Evolutionary conservation across 805 yeast genomes (phyloP).

Genomic region (Torulaspora microellipsoides): DNA sequence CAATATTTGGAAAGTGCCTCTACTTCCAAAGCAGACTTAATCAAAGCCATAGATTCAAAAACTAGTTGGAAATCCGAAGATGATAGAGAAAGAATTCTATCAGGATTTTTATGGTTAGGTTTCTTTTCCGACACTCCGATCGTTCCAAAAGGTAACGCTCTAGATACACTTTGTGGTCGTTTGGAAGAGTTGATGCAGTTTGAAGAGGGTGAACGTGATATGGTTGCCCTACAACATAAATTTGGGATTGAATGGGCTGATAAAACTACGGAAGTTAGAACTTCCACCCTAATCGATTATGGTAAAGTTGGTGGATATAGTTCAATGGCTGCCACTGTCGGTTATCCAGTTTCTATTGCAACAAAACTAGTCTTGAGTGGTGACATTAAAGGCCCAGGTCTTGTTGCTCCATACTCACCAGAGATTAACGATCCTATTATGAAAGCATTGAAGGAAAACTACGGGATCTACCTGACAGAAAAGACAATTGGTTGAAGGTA

Average conservation of each 20-base stretch:
- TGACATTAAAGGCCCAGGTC: conserved; percentile 69
- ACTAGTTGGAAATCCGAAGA: conserved; percentile 76
- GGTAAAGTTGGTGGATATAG: conserved; percentile 88
- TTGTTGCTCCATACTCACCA: conserved; percentile 88
- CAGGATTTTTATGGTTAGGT: conserved; percentile 93
- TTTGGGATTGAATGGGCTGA: conserved; percentile 97
- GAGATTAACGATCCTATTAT: conserved; percentile 88
- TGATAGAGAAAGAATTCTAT: conserved; percentile 80
- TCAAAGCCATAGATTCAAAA: conserved; percentile 68
- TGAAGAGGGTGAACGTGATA: conserved; percentile 91
- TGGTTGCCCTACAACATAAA: conserved; percentile 94
- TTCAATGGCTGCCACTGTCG: conserved; percentile 97
- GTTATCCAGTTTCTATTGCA: conserved; percentile 98
- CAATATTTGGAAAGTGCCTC: conserved; percentile 71
- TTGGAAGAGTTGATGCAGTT: conserved; percentile 94
- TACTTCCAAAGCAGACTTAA: conserved; percentile 62
- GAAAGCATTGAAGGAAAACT: conserved; percentile 84
- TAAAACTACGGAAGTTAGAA: conserved; percentile 85
- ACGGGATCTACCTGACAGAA: conserved; percentile 83
- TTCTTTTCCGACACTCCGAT: conserved; percentile 71
- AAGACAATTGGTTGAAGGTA: conserved; percentile 50
- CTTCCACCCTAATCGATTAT: conserved; percentile 90
- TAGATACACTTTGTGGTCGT: conserved; percentile 95
- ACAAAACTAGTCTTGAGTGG: conserved; percentile 81
- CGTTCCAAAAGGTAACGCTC: conserved; percentile 88